These are phyloP conservation scores for Calocybe indica DNA, from an alignment of 768 basidiomycete genomes.

Conservation along the genomic window DNA sequence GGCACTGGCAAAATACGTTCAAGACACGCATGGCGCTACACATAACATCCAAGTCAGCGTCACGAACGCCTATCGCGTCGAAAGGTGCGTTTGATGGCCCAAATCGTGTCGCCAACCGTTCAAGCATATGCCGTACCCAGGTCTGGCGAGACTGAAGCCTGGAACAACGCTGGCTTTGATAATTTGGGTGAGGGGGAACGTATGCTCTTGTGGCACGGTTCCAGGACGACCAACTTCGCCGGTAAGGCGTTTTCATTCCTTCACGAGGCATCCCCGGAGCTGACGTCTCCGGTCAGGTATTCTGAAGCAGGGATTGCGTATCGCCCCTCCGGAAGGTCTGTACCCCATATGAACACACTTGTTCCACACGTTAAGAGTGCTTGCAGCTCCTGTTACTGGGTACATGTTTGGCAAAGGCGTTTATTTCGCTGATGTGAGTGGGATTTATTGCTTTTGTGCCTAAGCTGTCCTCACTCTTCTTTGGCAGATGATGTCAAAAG, in stretches of 20 bases:
- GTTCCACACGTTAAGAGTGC: not conserved
- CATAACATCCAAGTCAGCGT: slow-evolving; percentile 42
- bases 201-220: slow-evolving; percentile 59
- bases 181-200: slow-evolving; percentile 41
- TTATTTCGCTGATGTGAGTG: slow-evolving; percentile 55
- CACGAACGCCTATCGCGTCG: slow-evolving; percentile 46
- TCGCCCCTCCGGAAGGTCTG: slow-evolving; percentile 58
- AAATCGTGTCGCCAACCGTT: not conserved
- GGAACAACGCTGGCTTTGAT: slow-evolving; percentile 39
- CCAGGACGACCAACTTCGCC: slow-evolving; percentile 57
- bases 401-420: slow-evolving; percentile 69
- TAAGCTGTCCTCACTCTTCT: not conserved
- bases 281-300: slow-evolving; percentile 31
- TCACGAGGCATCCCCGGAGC: not conserved
- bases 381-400: slow-evolving; percentile 43
- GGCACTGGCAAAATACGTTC: slow-evolving; percentile 40
- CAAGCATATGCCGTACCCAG: slow-evolving; percentile 8
- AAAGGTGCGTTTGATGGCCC: slow-evolving; percentile 30
- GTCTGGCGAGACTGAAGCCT: slow-evolving; percentile 25
- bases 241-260: slow-evolving; percentile 20
- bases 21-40: slow-evolving; percentile 52
- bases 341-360: not conserved
- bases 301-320: slow-evolving; percentile 54
- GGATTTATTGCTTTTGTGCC: not conserved
- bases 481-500: slow-evolving; percentile 58